phyloP scores from a whole-genome alignment of 768 basidiomycete genomes.

The Podaxis rugospora region DNA sequence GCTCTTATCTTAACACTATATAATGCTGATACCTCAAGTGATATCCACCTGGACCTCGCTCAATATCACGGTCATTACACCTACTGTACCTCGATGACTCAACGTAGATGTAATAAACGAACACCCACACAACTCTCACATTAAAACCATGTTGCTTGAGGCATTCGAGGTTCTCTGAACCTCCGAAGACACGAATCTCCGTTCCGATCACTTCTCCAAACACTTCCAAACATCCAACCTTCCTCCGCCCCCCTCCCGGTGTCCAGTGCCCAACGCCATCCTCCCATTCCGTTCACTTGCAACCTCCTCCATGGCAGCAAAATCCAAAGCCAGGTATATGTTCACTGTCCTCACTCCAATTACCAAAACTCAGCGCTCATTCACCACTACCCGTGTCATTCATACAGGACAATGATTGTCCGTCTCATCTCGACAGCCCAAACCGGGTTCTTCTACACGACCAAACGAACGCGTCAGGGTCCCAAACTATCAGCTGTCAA shows the following conservation, averaged over 20 bases:
- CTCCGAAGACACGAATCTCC: neutral
- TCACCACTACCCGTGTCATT: neutral
- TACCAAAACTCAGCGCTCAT: neutral
- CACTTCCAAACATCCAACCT: neutral
- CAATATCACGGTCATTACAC: no score
- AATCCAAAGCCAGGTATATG: slow-evolving; percentile 56
- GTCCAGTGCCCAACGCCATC: neutral
- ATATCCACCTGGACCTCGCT: no score
- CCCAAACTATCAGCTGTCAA: slow-evolving; percentile 88
- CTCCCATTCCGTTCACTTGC: neutral
- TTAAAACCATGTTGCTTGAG: neutral
- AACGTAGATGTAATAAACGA: neutral
- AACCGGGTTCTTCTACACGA: slow-evolving; percentile 90
- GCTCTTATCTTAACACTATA: no score
- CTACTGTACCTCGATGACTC: no score
- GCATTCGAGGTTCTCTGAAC: no score
- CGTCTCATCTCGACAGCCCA: slow-evolving; percentile 88
- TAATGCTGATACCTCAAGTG: no score
- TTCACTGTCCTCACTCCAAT: neutral
- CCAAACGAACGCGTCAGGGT: slow-evolving; percentile 65
- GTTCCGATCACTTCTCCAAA: slow-evolving; percentile 2
- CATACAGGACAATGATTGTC: slow-evolving; percentile 71
- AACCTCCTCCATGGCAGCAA: slow-evolving; percentile 47
- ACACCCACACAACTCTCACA: neutral
- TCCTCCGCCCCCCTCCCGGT: neutral